phyloP scores from a whole-genome alignment of 257 asterid species.

The Plantago ovata region DNA sequence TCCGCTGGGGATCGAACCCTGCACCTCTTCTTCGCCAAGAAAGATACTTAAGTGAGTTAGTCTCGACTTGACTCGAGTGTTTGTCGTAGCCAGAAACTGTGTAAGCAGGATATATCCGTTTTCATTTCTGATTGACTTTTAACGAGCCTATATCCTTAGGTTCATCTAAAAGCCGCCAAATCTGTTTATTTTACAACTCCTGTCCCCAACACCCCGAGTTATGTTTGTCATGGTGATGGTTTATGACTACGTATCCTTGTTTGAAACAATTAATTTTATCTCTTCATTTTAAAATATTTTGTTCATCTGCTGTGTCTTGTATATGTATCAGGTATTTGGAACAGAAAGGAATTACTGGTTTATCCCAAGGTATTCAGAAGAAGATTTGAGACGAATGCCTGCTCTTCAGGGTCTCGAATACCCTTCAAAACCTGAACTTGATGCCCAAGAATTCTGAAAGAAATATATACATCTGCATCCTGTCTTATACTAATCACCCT shows the following conservation, averaged over 20 bases:
- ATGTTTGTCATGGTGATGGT: background rate
- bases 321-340: conserved; percentile 52
- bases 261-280: background rate
- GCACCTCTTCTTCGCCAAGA: background rate
- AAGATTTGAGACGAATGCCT: conserved; percentile 61
- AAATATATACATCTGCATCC: background rate
- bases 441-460: conserved; percentile 45
- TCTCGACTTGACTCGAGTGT: background rate
- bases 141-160: background rate
- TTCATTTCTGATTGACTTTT: background rate
- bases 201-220: too few species aligned
- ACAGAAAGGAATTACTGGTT: conserved; percentile 64
- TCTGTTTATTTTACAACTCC: background rate
- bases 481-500: conserved; percentile 5
- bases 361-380: conserved; percentile 62
- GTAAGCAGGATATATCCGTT: background rate
- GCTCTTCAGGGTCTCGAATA: conserved; percentile 81
- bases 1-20: too few species aligned
- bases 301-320: background rate
- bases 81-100: background rate
- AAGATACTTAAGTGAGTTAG: background rate
- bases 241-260: too few species aligned
- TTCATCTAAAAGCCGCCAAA: background rate
- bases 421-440: conserved; percentile 66
- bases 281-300: background rate